These are phyloP conservation scores for Peniophora sp. DNA, from an alignment of 1,284 basidiomycete genomes.

Conservation along the genomic window DNA sequence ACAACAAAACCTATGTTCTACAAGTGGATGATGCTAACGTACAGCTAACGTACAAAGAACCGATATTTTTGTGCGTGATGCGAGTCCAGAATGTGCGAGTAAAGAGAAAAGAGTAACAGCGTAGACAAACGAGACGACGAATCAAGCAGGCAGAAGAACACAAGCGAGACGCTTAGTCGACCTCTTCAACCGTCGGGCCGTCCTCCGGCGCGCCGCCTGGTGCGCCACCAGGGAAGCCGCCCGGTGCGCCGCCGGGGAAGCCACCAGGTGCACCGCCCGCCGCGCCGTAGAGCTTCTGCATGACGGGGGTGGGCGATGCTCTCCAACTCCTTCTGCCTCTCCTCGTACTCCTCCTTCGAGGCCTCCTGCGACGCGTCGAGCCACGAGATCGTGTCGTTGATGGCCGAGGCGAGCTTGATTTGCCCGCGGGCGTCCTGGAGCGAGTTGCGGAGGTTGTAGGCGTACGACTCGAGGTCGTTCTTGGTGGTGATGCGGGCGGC, in stretches of 20 bases:
- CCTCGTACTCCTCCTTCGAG: constrained; percentile 93
- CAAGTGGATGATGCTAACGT: too few relatives aligned
- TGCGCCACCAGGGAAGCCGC: constrained; percentile 25
- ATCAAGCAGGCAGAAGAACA: background rate
- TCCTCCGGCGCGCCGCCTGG: constrained; percentile 57
- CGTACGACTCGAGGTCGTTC: constrained; percentile 88
- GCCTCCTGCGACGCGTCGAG: constrained; percentile 87
- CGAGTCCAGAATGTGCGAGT: background rate
- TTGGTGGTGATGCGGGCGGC: constrained; percentile 81
- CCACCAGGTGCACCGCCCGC: constrained; percentile 58
- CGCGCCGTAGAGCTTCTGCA: constrained; percentile 85
- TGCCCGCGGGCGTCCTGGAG: constrained; percentile 81
- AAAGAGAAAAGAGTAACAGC: constrained; percentile 8
- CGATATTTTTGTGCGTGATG: constrained; percentile 17
- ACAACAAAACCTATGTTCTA: too few relatives aligned
- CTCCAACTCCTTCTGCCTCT: constrained; percentile 95
- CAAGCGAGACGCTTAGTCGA: constrained; percentile 48
- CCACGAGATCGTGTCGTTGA: constrained; percentile 86
- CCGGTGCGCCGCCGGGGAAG: constrained; percentile 27
- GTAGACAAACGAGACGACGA: constrained; percentile 8
- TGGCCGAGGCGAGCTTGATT: constrained; percentile 80
- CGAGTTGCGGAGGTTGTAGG: constrained; percentile 95
- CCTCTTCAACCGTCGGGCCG: constrained; percentile 85
- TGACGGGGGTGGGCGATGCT: constrained; percentile 81
- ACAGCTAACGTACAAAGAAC: constrained; percentile 16